Conservation (phyloP, 257 asterid species). For the Ocimum tenuiflorum region DNA sequence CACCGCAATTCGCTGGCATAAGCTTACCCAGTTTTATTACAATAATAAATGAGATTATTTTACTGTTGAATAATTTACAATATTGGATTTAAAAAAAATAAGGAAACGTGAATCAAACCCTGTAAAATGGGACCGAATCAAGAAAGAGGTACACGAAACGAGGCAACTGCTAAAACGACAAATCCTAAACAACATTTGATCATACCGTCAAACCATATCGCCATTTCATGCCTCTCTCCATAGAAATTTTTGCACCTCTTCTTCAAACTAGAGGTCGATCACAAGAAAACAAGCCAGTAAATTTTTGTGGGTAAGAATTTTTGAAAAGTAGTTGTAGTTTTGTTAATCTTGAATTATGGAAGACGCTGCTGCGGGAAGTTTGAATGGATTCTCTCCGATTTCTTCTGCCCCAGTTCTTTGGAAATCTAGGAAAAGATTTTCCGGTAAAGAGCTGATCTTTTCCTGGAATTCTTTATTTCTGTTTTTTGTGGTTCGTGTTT, state of each 20-base stretch:
- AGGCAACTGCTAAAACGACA: constrained; percentile 27
- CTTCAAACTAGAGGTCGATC: background rate
- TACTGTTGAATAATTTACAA: background rate
- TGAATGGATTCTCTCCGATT: constrained; percentile 62
- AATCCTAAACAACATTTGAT: constrained; percentile 22
- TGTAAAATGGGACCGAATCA: constrained; percentile 16
- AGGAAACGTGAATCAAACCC: constrained; percentile 22
- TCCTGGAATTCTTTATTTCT: constrained; percentile 1
- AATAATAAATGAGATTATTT: background rate
- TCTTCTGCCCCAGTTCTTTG: constrained; percentile 76
- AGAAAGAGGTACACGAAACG: constrained; percentile 23
- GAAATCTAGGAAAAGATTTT: constrained; percentile 79
- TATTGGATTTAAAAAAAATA: background rate
- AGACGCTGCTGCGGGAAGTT: constrained; percentile 17
- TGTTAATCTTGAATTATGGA: constrained; percentile 31
- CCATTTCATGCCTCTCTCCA: constrained; percentile 9
- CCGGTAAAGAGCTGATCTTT: constrained; percentile 10
- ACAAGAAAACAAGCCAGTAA: background rate
- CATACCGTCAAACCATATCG: constrained; percentile 28
- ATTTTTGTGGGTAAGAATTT: background rate
- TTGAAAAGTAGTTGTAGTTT: background rate
- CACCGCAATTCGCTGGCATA: background rate
- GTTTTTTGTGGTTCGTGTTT: background rate
- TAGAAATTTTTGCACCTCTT: background rate
- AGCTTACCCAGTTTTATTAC: background rate